Evolutionary conservation across 257 asterid genomes (phyloP), one percentile per base, ranked within the genome.

Genomic region (Buddleja alternifolia): DNA sequence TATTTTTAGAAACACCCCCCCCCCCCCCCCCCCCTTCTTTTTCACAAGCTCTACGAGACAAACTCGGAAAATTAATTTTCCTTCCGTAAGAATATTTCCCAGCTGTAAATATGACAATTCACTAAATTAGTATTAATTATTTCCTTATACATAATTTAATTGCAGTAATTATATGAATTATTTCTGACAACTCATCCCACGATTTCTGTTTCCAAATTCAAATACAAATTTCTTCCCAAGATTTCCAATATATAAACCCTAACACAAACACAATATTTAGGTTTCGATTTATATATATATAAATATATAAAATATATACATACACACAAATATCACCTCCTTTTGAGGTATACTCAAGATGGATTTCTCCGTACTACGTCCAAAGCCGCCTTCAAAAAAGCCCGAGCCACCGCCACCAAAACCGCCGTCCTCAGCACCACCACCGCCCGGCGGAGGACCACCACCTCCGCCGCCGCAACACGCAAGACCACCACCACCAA

Each of bases 281-380:
- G 55, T 20, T n/a, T n/a, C n/a, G n/a, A n/a, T n/a, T n/a, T n/a
- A n/a, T n/a, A n/a, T n/a, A n/a, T n/a, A n/a, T n/a, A n/a, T n/a
- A n/a, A n/a, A n/a, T n/a, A n/a, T n/a, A n/a, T n/a, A n/a, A n/a
- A n/a, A n/a, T n/a, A n/a, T n/a, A n/a, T n/a, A n/a, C n/a, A n/a
- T n/a, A n/a, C n/a, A n/a, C n/a, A n/a, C n/a, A n/a, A n/a, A n/a
- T n/a, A n/a, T n/a, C n/a, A 23, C n/a, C 16, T 19, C 47, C 0
- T 32, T n/a, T 4, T 16, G 8, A 60, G n/a, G n/a, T n/a, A n/a
- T n/a, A n/a, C n/a, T n/a, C n/a, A n/a, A 34, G 3, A 81, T 77
- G 85, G 78, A 74, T 71, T 77, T 67, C 78, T 29, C 41, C 0
- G 37, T 45, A 10, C 51, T 81, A 29, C 66, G 77, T 10, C 71